Percentiles rank a stretch among this genome's conserved stretches.
phyloP scores from a whole-genome alignment of 2,329 filamentous ascomycete species.

The Ophiostoma ulmi region DNA sequence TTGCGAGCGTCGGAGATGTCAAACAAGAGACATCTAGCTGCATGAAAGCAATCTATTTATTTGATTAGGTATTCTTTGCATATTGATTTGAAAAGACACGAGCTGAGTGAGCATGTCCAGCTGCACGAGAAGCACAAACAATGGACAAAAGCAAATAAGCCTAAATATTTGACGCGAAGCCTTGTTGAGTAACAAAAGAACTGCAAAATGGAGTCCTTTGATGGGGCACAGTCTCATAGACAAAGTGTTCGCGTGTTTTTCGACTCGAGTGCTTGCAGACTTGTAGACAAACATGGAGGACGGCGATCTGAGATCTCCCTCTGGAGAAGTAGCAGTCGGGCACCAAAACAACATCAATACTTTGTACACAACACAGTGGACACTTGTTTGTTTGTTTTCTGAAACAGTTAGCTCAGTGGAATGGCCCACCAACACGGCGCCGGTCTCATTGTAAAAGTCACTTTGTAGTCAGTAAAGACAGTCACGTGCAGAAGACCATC shows the following conservation, averaged over 20 bases:
- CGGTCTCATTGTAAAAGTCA: not conserved
- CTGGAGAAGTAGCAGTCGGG: not conserved
- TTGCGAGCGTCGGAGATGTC: slow-evolving; percentile 9
- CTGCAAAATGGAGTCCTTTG: not conserved
- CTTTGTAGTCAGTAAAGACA: not conserved
- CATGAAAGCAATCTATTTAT: not conserved
- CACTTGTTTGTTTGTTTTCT: slow-evolving; percentile 20
- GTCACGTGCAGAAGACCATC: slow-evolving; percentile 14
- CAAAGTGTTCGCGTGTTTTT: slow-evolving; percentile 6
- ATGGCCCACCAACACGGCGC: slow-evolving; percentile 16
- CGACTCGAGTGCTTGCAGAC: not conserved
- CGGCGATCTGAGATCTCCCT: slow-evolving; percentile 8
- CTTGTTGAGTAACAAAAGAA: not conserved
- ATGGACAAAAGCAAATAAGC: not conserved
- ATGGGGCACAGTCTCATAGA: not conserved
- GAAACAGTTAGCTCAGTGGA: slow-evolving; percentile 16
- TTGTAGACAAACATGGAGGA: not conserved
- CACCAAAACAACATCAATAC: not conserved
- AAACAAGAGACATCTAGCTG: not conserved
- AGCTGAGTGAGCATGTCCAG: slow-evolving; percentile 14
- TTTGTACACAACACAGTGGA: not conserved
- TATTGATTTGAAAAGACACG: not conserved
- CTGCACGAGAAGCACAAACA: not conserved
- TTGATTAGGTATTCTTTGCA: not conserved
- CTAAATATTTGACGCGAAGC: not conserved